A percentile compares a stretch with the other conserved stretches of the same genome.
These are phyloP conservation scores for Kazachstania taianensis DNA, from an alignment of 805 yeast species.

Conservation along the genomic window DNA sequence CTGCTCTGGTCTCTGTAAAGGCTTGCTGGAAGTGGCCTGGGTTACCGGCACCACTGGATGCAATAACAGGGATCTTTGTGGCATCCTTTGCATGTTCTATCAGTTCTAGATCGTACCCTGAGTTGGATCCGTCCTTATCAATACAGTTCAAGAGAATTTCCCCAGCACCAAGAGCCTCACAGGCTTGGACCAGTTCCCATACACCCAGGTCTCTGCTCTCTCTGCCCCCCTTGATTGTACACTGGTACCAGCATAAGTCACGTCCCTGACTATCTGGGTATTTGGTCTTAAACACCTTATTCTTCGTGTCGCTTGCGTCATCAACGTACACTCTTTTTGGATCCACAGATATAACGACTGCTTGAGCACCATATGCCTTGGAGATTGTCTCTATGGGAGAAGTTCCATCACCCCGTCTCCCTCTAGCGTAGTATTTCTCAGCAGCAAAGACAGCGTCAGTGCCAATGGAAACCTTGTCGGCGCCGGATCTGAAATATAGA, in stretches of 20 bases:
- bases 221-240: conserved; percentile 95
- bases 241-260: conserved; percentile 83
- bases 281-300: conserved; percentile 53
- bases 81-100: conserved; percentile 66
- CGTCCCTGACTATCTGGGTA: conserved; percentile 84
- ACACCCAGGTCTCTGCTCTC: conserved; percentile 87
- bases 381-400: conserved; percentile 93
- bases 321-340: conserved; percentile 78
- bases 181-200: conserved; percentile 74
- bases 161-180: conserved; percentile 93
- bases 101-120: conserved; percentile 86
- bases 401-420: conserved; percentile 51
- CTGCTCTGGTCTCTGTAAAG: conserved; percentile 69
- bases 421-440: conserved; percentile 58
- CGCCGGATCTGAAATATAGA: conserved; percentile 89
- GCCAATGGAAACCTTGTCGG: conserved; percentile 97
- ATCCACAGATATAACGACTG: conserved; percentile 97
- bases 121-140: conserved; percentile 93
- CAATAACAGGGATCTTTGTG: conserved; percentile 86
- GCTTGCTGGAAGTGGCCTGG: conserved; percentile 89
- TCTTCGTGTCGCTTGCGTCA: conserved; percentile 46
- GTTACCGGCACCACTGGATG: conserved; percentile 94
- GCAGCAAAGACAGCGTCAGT: conserved; percentile 93
- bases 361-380: conserved; percentile 87
- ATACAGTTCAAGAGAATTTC: conserved; percentile 89